Evolutionary conservation across 176 grass and related monocot species (phyloP).

Genomic region (Eleusine indica): DNA sequence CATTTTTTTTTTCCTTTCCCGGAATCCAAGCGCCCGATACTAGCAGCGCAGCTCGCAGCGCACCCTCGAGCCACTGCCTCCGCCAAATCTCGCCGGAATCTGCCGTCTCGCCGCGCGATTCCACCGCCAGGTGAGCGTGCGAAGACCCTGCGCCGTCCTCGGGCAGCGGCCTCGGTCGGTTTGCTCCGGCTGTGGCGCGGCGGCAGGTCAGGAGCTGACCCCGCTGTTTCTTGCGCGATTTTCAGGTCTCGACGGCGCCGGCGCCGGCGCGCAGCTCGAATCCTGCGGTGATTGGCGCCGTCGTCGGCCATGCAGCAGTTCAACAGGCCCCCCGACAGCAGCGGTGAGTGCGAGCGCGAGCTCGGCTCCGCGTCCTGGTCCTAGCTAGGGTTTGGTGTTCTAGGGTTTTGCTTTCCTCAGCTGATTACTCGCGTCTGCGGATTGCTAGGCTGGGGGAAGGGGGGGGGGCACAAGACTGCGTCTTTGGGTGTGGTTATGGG

Average conservation of each 20-base stretch:
- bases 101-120: not conserved
- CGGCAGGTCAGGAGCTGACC: not conserved
- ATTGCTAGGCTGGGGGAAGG: not conserved
- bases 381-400: constrained; percentile 28
- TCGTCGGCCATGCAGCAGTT: constrained; percentile 48
- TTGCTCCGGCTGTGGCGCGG: not conserved
- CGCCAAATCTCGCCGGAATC: not conserved
- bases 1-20: not conserved
- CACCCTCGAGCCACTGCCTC: not conserved
- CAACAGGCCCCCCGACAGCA: constrained; percentile 72
- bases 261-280: not conserved
- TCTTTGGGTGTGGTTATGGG: not conserved
- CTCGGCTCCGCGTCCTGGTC: not conserved
- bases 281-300: not conserved
- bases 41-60: not conserved
- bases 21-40: not conserved
- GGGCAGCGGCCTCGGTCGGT: not conserved
- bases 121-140: not conserved
- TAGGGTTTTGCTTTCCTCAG: constrained; percentile 31
- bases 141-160: not conserved
- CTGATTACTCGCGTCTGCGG: not conserved
- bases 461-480: not conserved
- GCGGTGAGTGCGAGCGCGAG: constrained; percentile 55
- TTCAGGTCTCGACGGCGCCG: not conserved
- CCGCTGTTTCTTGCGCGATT: not conserved